Base-by-base conservation (phyloP, 2,329 filamentous ascomycete species). In the Colletotrichum aenigma region DNA sequence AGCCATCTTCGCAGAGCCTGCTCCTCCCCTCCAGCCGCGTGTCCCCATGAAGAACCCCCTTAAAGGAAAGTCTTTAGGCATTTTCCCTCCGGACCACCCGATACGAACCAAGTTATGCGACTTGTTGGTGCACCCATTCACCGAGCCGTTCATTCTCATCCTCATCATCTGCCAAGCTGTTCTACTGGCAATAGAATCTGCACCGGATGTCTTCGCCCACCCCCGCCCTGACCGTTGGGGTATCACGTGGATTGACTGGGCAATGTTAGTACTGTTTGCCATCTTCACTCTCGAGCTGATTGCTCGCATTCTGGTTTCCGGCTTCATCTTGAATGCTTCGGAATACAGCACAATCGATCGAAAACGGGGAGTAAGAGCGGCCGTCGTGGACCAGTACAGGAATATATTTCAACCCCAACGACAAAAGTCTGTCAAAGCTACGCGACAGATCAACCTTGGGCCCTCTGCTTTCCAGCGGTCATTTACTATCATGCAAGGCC, bases 341-440 rank as follows among this genome's bases (percentile, higher is more conserved):
- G 96, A 98, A 82, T 98, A 98, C 84, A 98, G 95, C 84, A 97
- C 96, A 7, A 94, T 97, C 77, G 94, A 97, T 83, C 91, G 95
- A 69, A 91, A 93, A 78, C 89, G 93, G 36, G 95, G 96, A 13
- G 85, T 98, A 10, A 92, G 91, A 68, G 92, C 93, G 78, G 94
- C 94, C 13, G 87, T 98, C 24, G 87, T 92, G 56, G 93, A 95
- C 76, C 96, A 96, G 84, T 94, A 95, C 75, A 92, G 92, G 76
- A 90, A 91, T 26, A 89, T 98, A 28, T 97, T 98, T 82, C 92
- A 94, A n/a, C 94, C 95, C 3, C 92, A 97, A 79, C 91, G 94
- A 55, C 93, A 94, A 73, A 91, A 90, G 64, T 94, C 94, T 1
- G 88, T 92, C 74, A 93, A 88, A 81, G 86, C 89, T 79, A 85